Evolutionary conservation across 192 early-diverging fungal species (phyloP).

Genomic region (Coemansia sp.): DNA sequence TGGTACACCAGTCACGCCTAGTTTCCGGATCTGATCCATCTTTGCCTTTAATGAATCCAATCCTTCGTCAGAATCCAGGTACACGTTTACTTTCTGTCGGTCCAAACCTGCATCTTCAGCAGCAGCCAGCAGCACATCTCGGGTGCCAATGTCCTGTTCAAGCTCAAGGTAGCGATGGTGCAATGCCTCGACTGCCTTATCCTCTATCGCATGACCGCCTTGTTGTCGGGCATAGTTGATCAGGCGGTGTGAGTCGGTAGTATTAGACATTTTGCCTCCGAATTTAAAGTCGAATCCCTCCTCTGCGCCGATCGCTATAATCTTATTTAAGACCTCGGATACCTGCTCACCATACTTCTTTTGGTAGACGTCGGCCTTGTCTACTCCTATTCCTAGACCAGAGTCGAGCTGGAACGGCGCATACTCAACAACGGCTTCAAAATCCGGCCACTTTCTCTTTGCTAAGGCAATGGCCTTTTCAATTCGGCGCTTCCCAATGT

Average conservation of each 20-base stretch:
- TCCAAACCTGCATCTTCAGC: slow-evolving; percentile 65
- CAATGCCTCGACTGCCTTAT: slow-evolving; percentile 61
- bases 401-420: slow-evolving; percentile 73
- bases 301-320: slow-evolving; percentile 57
- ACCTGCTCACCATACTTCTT: slow-evolving; percentile 66
- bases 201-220: slow-evolving; percentile 48
- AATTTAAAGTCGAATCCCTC: slow-evolving; percentile 69
- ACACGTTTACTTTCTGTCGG: slow-evolving; percentile 42
- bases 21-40: slow-evolving; percentile 41
- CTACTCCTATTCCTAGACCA: slow-evolving; percentile 46
- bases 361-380: slow-evolving; percentile 57
- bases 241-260: slow-evolving; percentile 65
- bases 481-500: slow-evolving; percentile 71
- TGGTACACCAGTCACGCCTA: slow-evolving; percentile 69
- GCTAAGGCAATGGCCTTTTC: slow-evolving; percentile 58
- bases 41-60: slow-evolving; percentile 51
- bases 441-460: slow-evolving; percentile 52
- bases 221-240: slow-evolving; percentile 57
- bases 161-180: slow-evolving; percentile 73
- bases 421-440: slow-evolving; percentile 62
- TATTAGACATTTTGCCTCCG: slow-evolving; percentile 65
- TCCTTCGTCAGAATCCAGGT: slow-evolving; percentile 59
- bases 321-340: slow-evolving; percentile 55
- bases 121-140: slow-evolving; percentile 56
- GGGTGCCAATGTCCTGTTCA: slow-evolving; percentile 64